Evolutionary conservation across 2,329 filamentous ascomycete species (phyloP), one percentile per base, ranked within the genome.

Genomic region (Juglanconis oblonga): DNA sequence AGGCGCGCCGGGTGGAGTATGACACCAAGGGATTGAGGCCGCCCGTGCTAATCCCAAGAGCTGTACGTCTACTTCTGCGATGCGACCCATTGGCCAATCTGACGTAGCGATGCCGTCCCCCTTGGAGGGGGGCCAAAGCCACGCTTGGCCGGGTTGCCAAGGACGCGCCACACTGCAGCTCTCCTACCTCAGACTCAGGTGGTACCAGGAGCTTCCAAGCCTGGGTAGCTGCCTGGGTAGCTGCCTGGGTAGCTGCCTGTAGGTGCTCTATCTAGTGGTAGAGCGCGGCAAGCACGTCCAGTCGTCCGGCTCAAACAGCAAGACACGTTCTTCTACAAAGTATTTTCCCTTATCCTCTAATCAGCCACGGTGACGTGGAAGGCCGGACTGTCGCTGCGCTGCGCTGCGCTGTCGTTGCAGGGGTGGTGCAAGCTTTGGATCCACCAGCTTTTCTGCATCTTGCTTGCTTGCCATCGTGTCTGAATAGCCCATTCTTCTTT

Each of bases 21-120:
- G 11, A 52, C 36, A 31, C 24, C 42, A 35, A 36, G 31, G n/a
- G n/a, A 57, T 50, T 50, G 49, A 61, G 58, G 58, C 58, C 58
- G 58, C 58, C 58, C 58, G 51, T 50, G 58, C 40, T 36, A 44
- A 10, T 8, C n/a, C 10, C 38, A 40, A 40, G 38, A 11, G 38
- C 38, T 40, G n/a, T n/a, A n/a, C n/a, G n/a, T n/a, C n/a, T 40
- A 14, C 11, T 11, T 40, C 38, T 40, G 10, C 38, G 38, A 40
- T 24, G n/a, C 44, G n/a, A 24, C n/a, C 45, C 52, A 60, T 59
- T 55, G 58, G 24, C 52, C 58, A 60, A 60, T 60, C 53, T 50
- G 35, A 49, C 33, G 49, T 42, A 8, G 38, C 5, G 11, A 49
- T 33, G 47, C 7, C 11, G 5, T n/a, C 47, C 45, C 17, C 36